Evolutionary conservation across 1,284 basidiomycete genomes (phyloP).

Genomic region (Cryptococcus wingfieldii): DNA sequence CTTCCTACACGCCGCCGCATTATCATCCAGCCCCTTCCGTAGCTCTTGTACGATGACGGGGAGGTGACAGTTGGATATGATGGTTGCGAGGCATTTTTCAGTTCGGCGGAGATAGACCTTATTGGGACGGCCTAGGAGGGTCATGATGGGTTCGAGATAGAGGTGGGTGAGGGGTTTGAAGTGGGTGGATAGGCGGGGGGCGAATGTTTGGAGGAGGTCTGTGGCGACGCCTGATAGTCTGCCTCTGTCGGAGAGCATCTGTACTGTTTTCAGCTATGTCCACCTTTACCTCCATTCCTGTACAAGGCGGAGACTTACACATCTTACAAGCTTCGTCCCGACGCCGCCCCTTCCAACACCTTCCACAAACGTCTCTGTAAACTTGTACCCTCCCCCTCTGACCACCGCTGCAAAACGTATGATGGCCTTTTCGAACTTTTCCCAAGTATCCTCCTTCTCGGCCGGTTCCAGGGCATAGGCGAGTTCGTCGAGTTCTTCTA

Average conservation of each 20-base stretch:
- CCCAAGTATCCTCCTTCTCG: slow-evolving; percentile 51
- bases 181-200: slow-evolving; percentile 46
- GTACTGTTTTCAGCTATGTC: background rate
- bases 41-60: slow-evolving; percentile 43
- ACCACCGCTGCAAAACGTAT: slow-evolving; percentile 46
- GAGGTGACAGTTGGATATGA: slow-evolving; percentile 50
- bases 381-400: slow-evolving; percentile 48
- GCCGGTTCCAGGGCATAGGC: slow-evolving; percentile 34
- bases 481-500: slow-evolving; percentile 41
- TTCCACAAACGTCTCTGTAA: slow-evolving; percentile 37
- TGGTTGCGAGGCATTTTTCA: slow-evolving; percentile 49
- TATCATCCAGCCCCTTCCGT: slow-evolving; percentile 47
- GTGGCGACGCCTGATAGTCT: slow-evolving; percentile 51
- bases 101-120: slow-evolving; percentile 52
- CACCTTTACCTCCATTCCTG: too few species aligned
- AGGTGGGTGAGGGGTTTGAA: slow-evolving; percentile 49
- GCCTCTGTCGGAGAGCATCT: slow-evolving; percentile 53
- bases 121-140: slow-evolving; percentile 52
- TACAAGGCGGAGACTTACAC: slow-evolving; percentile 28
- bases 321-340: slow-evolving; percentile 43
- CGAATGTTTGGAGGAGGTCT: slow-evolving; percentile 52
- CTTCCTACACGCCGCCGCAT: slow-evolving; percentile 44
- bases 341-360: slow-evolving; percentile 45
- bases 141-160: slow-evolving; percentile 50
- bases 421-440: slow-evolving; percentile 46